Conservation (phyloP, 768 basidiomycete genomes). For the Rickenella mellea region DNA sequence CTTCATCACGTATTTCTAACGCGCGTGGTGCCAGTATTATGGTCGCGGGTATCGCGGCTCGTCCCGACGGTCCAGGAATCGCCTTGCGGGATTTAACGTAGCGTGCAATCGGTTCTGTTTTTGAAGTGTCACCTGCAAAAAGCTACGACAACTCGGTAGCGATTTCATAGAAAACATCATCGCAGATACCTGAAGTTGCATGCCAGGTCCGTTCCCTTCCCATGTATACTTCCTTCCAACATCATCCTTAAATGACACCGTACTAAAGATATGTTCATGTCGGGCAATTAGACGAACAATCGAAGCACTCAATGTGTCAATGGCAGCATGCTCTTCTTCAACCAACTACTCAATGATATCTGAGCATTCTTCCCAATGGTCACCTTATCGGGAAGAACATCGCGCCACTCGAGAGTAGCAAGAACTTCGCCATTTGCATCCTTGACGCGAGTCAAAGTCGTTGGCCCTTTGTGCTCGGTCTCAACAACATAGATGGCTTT, state of each 20-base stretch:
- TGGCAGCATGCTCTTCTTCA: conserved; percentile 29
- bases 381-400: conserved; percentile 27
- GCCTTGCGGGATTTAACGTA: no score
- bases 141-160: conserved; percentile 21
- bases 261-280: conserved; percentile 20
- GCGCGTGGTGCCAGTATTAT: conserved; percentile 24
- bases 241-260: conserved; percentile 26
- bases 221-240: conserved; percentile 28
- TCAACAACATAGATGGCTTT: conserved; percentile 26
- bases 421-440: conserved; percentile 23
- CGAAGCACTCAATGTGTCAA: conserved; percentile 26
- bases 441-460: conserved; percentile 23
- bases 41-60: no score
- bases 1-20: conserved; percentile 25
- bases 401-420: conserved; percentile 30
- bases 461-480: conserved; percentile 21
- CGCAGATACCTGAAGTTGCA: conserved; percentile 21
- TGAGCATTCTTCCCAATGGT: conserved; percentile 23
- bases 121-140: conserved; percentile 22
- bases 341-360: conserved; percentile 25
- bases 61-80: no score
- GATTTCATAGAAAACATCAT: no score
- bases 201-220: conserved; percentile 29
- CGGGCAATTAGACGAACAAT: neutral
- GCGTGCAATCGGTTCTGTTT: conserved; percentile 24